Conservation (phyloP, 306 rosid genomes). For the Herpetospermum pedunculosum region DNA sequence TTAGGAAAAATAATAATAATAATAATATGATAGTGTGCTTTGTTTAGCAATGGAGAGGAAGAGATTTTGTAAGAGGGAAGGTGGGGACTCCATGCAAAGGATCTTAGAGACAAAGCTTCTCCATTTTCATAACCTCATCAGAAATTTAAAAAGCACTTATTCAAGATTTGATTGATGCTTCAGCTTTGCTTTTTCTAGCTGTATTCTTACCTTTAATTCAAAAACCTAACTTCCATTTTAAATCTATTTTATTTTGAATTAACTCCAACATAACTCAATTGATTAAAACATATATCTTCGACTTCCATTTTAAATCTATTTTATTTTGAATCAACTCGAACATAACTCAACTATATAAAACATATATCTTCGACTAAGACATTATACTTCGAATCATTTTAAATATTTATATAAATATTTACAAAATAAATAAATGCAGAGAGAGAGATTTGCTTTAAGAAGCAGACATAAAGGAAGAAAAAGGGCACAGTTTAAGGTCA, state of each 20-base stretch:
- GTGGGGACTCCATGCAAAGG: conserved; percentile 1
- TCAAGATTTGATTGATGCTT: not conserved
- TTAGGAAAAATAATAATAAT: too few species aligned
- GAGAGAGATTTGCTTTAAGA: conserved; percentile 1
- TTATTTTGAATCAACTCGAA: too few species aligned
- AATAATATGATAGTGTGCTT: too few species aligned
- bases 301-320: too few species aligned
- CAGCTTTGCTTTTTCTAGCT: not conserved
- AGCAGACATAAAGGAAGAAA: conserved; percentile 6
- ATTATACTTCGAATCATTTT: too few species aligned
- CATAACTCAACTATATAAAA: too few species aligned
- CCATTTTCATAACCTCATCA: not conserved
- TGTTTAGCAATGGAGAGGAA: too few species aligned
- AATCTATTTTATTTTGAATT: too few species aligned
- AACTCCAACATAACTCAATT: too few species aligned
- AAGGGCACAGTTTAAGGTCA: not conserved
- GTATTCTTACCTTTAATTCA: not conserved
- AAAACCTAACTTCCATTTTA: not conserved
- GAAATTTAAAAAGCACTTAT: not conserved
- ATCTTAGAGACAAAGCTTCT: conserved; percentile 1
- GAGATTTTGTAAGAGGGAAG: not conserved
- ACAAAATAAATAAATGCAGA: not conserved
- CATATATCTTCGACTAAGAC: too few species aligned
- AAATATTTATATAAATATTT: too few species aligned
- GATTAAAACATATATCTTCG: too few species aligned